Conservation (phyloP, 106 monocot genomes). For the Platanthera guangdongensis region DNA sequence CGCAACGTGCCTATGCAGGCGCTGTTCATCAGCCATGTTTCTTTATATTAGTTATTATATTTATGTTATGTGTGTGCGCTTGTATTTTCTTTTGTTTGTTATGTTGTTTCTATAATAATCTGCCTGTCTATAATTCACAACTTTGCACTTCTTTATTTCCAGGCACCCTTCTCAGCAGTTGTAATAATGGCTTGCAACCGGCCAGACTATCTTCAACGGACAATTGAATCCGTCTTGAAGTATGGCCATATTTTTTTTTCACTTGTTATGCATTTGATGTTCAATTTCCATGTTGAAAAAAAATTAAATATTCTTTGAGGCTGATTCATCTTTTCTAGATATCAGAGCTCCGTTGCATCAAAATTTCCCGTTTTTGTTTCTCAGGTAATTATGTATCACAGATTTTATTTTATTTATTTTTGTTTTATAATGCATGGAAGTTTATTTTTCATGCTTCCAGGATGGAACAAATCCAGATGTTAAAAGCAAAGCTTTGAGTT, state of each 20-base stretch:
- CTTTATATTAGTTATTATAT: no score
- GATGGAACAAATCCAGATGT: conserved; percentile 93
- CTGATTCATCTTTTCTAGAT: conserved; percentile 31
- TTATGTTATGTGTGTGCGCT: not conserved
- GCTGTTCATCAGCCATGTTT: no score
- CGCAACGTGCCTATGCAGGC: no score
- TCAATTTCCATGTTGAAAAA: not conserved
- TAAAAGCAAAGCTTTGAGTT: conserved; percentile 83
- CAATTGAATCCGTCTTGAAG: conserved; percentile 80
- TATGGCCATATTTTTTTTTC: conserved; percentile 20
- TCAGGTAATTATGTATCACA: conserved; percentile 36
- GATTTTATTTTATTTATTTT: not conserved
- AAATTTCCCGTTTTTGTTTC: conserved; percentile 92
- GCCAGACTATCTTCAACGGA: conserved; percentile 85
- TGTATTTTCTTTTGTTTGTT: not conserved
- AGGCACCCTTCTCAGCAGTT: conserved; percentile 87
- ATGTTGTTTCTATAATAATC: not conserved
- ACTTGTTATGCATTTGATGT: not conserved
- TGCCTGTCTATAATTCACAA: not conserved
- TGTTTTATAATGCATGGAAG: conserved; percentile 1
- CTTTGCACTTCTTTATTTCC: not conserved
- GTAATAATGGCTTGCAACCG: conserved; percentile 98
- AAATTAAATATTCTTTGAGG: not conserved
- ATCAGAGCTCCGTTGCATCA: conserved; percentile 68
- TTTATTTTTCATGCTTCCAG: conserved; percentile 25